These are phyloP conservation scores for Striga hermonthica DNA, from an alignment of 305 asterid species.

Conservation along the genomic window DNA sequence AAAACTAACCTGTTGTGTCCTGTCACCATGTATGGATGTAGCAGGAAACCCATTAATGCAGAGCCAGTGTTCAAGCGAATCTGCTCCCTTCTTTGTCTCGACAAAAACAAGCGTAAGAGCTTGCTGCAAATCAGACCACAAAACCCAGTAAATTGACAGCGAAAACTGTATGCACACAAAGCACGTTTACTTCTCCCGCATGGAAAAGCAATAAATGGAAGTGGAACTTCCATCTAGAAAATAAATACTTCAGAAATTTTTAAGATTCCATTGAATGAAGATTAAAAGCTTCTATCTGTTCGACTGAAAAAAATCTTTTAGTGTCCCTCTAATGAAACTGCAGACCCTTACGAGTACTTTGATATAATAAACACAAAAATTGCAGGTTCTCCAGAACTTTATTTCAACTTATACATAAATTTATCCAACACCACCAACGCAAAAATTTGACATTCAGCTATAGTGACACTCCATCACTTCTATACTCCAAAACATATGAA, in stretches of 20 bases:
- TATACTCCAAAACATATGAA: constrained; percentile 1
- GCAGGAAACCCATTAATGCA: constrained; percentile 69
- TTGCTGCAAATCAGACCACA: constrained; percentile 47
- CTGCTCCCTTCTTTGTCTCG: constrained; percentile 91
- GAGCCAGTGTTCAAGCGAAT: constrained; percentile 76
- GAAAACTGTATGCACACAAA: neutral
- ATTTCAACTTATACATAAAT: constrained; percentile 10
- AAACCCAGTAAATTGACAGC: constrained; percentile 7
- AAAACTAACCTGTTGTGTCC: constrained; percentile 74
- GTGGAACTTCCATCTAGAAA: neutral
- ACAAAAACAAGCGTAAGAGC: constrained; percentile 75
- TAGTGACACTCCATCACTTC: constrained; percentile 1
- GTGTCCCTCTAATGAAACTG: neutral
- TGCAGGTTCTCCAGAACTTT: constrained; percentile 5
- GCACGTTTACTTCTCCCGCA: no score
- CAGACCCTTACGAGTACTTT: neutral
- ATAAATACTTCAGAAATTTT: constrained; percentile 12
- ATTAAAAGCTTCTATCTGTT: constrained; percentile 4
- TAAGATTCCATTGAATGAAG: constrained; percentile 14
- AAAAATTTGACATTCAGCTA: neutral
- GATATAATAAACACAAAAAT: constrained; percentile 12
- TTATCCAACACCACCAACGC: neutral
- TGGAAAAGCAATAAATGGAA: no score
- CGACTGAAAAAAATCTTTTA: neutral
- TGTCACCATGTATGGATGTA: constrained; percentile 81